These are phyloP conservation scores for Acer yangbiense DNA, from an alignment of 345 rosid species.

Conservation along the genomic window DNA sequence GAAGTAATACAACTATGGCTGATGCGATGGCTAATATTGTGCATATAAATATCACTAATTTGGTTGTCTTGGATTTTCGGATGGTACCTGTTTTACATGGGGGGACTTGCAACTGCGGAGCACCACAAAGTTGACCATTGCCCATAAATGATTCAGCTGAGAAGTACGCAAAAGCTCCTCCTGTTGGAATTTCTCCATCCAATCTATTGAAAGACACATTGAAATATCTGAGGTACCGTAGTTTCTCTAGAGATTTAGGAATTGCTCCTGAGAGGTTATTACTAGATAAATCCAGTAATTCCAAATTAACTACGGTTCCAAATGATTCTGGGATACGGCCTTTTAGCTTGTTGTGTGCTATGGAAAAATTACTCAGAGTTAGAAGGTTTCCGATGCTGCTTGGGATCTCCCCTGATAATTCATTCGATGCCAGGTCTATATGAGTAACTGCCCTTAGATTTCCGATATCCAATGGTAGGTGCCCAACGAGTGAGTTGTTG, in stretches of 20 bases:
- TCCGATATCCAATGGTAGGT: not conserved
- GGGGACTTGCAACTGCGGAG: not conserved
- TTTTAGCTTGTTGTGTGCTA: not conserved
- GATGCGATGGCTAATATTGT: not conserved
- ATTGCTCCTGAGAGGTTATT: constrained; percentile 7
- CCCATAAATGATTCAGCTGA: constrained; percentile 11
- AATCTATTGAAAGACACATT: constrained; percentile 17
- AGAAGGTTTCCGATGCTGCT: not conserved
- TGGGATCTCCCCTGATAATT: constrained; percentile 7
- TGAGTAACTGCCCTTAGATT: not conserved
- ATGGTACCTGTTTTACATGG: not conserved
- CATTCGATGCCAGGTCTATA: constrained; percentile 22
- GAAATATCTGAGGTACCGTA: not conserved
- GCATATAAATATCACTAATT: too few species aligned
- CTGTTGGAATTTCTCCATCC: constrained; percentile 17
- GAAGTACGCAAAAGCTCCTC: constrained; percentile 19
- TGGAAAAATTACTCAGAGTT: not conserved
- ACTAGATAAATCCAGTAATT: constrained; percentile 3
- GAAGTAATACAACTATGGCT: not conserved
- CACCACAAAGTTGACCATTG: constrained; percentile 18
- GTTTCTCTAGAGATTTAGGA: constrained; percentile 20
- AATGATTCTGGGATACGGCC: constrained; percentile 22
- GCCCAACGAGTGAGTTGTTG: constrained; percentile 13
- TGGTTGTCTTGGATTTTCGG: too few species aligned
- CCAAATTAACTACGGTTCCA: not conserved